Evolutionary conservation across 345 rosid genomes (phyloP), one percentile per base, ranked within the genome.

Genomic region (Sisymbrium altissimum): DNA sequence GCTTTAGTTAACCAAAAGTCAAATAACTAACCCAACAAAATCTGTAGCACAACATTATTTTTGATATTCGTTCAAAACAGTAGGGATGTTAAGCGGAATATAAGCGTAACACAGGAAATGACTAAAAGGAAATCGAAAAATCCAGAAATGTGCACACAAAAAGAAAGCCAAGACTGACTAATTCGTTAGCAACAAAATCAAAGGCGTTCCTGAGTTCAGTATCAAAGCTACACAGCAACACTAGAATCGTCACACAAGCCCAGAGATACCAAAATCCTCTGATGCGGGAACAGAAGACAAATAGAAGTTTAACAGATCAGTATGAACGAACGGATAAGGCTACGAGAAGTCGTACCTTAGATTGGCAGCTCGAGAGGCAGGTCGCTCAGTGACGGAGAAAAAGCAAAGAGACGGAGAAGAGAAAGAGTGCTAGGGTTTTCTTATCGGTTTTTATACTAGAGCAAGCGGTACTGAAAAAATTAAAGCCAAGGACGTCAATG

Each of bases 371-470:
- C 30, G 65, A 27, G 64, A 68, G 74, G 70, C 64, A 50, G 17
- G 67, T 48, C 23, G 59, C 73, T 48, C 62, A 43, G 74, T 32
- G 74, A 66, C 62, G 63, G 68, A 60, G 63, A 27, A 23, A 18
- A 33, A 41, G 70, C 70, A 9, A 68, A 43, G 36, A 35, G 72
- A 68, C 25, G 70, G 45, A 68, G 73, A 60, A 53, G 57, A 59
- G 73, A 15, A 13, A 14, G 68, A 4, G 11, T 0, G 10, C 70
- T 76, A 76, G 74, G 79, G 75, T 76, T 76, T 76, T 68, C 70
- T 53, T 44, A 9, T 23, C 7, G 18, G 18, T 1, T 35, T 74
- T 76, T 76, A 76, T 69, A 69, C 79, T 49, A 8, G 46, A 4
- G 18, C 41, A 3, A n/a, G n/a, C n/a, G n/a, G n/a, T n/a, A 15